Evolutionary conservation across 1,139 yeast genomes (phyloP).

Genomic region (Sugiyamaella grinbergsii): DNA sequence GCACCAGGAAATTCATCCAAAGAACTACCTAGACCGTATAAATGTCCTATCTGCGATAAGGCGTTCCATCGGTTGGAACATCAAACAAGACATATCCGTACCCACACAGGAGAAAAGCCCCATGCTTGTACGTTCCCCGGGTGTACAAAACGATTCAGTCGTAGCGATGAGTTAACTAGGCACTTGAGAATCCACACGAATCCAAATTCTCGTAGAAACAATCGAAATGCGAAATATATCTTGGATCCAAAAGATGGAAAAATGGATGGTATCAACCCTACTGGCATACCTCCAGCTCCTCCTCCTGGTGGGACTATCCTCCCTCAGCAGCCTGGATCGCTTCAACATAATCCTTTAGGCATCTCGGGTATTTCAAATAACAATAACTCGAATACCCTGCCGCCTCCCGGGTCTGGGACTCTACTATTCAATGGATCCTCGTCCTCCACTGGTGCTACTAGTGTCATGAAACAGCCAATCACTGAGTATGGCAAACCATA

Average conservation of each 20-base stretch:
- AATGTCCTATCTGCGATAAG: slow-evolving; percentile 88
- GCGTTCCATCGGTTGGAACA: slow-evolving; percentile 93
- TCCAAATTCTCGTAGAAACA: slow-evolving; percentile 65
- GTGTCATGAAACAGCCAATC: slow-evolving; percentile 22
- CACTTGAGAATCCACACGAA: slow-evolving; percentile 86
- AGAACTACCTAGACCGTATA: slow-evolving; percentile 68
- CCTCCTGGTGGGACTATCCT: too few species aligned
- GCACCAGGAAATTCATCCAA: background rate
- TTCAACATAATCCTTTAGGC: background rate
- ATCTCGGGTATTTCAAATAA: background rate
- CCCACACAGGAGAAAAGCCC: slow-evolving; percentile 96
- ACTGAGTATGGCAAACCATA: slow-evolving; percentile 21
- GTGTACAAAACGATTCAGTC: slow-evolving; percentile 78
- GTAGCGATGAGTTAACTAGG: slow-evolving; percentile 89
- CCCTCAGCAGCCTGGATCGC: background rate
- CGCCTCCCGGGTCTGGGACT: slow-evolving; percentile 4
- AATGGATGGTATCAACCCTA: slow-evolving; percentile 7
- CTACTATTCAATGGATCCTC: slow-evolving; percentile 11
- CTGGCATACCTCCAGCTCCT: too few species aligned
- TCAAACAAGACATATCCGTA: slow-evolving; percentile 89
- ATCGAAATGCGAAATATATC: slow-evolving; percentile 35
- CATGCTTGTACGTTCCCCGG: slow-evolving; percentile 88
- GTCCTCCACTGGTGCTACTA: slow-evolving; percentile 11
- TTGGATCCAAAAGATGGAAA: slow-evolving; percentile 31
- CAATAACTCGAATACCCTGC: background rate